Evolutionary conservation across 495 filamentous ascomycete genomes (phyloP).

Genomic region (Podospora pseudoanserina): DNA sequence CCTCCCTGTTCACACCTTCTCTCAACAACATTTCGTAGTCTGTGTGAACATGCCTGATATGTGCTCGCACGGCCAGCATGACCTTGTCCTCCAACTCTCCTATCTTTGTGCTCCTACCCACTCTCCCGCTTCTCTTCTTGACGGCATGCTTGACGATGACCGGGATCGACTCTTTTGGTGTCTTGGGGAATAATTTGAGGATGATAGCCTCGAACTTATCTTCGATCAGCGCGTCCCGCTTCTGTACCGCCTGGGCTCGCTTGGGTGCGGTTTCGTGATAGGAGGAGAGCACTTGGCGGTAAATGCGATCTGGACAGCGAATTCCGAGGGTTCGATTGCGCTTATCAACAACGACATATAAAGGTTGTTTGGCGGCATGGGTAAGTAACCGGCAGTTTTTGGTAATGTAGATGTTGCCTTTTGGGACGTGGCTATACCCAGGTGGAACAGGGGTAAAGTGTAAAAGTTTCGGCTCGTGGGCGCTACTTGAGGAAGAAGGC

Average conservation of each 20-base stretch:
- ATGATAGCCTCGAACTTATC: slow-evolving; percentile 28
- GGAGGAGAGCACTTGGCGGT: slow-evolving; percentile 24
- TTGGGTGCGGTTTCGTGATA: slow-evolving; percentile 26
- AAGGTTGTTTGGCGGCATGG: slow-evolving; percentile 22
- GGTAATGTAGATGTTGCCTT: slow-evolving; percentile 40
- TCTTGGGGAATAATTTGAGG: slow-evolving; percentile 29
- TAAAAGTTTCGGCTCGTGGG: not conserved
- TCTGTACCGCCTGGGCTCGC: slow-evolving; percentile 27
- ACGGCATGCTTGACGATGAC: slow-evolving; percentile 29
- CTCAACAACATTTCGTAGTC: slow-evolving; percentile 34
- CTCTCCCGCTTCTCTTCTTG: slow-evolving; percentile 33
- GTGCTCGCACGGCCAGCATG: slow-evolving; percentile 34
- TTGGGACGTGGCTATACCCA: slow-evolving; percentile 37
- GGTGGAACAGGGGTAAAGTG: slow-evolving; percentile 23
- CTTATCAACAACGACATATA: slow-evolving; percentile 36
- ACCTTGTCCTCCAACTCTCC: slow-evolving; percentile 31
- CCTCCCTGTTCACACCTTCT: slow-evolving; percentile 9
- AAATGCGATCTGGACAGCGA: slow-evolving; percentile 35
- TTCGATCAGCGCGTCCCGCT: slow-evolving; percentile 30
- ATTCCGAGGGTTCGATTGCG: slow-evolving; percentile 29
- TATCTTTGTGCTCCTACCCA: slow-evolving; percentile 31
- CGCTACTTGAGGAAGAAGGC: not conserved
- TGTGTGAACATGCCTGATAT: slow-evolving; percentile 41
- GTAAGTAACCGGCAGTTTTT: slow-evolving; percentile 37
- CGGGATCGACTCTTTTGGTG: slow-evolving; percentile 23